Conservation (phyloP, 176 grass and related monocot genomes). For the Aegilops bicornis region DNA sequence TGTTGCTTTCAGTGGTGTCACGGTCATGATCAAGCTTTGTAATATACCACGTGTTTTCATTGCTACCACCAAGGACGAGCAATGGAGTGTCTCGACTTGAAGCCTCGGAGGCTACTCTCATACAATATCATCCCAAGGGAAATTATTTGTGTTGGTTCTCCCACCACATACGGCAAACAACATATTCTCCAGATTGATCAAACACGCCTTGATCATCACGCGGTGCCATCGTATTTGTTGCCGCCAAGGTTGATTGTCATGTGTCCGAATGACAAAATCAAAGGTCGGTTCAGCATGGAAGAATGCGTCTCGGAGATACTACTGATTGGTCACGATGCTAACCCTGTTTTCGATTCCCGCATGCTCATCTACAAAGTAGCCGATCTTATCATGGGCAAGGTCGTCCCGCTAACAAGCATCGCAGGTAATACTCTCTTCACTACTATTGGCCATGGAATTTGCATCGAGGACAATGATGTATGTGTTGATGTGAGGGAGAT, state of each 20-base stretch:
- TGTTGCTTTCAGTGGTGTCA: not conserved
- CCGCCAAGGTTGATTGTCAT: not conserved
- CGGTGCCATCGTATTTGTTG: not conserved
- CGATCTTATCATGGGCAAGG: not conserved
- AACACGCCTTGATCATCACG: not conserved
- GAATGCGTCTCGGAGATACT: not conserved
- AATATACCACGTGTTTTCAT: not conserved
- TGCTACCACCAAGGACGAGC: not conserved
- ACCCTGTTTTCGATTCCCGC: not conserved
- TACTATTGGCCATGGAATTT: not conserved
- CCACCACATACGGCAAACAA: no score
- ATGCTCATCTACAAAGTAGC: not conserved
- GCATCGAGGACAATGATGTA: not conserved
- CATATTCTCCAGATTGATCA: not conserved
- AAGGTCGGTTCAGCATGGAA: not conserved
- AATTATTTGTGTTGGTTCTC: not conserved
- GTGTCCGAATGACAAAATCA: not conserved
- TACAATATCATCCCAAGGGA: not conserved
- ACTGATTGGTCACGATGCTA: not conserved
- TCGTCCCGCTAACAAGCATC: not conserved
- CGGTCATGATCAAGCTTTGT: not conserved
- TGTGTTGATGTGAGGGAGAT: not conserved
- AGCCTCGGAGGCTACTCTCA: accelerated
- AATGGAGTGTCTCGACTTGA: not conserved
- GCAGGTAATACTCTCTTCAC: not conserved